Conservation (phyloP, 768 basidiomycete genomes). For the Psilocybe sp. region DNA sequence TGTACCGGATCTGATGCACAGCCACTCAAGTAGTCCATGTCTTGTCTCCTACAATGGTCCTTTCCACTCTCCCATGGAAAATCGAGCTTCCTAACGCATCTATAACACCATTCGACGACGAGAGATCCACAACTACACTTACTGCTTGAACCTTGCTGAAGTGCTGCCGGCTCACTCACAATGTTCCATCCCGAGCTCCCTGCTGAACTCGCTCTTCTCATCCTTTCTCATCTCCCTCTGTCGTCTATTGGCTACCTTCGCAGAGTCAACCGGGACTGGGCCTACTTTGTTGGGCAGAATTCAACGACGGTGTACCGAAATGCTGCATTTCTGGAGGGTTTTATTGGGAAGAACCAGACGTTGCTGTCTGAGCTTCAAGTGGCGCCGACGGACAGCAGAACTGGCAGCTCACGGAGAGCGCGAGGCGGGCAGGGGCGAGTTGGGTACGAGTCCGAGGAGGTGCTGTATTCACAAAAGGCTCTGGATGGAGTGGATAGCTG, state of each 20-base stretch:
- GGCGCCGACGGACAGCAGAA: background rate
- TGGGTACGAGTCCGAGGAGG: background rate
- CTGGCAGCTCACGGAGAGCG: background rate
- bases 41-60: too few relatives aligned
- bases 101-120: too few relatives aligned
- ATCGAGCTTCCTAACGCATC: too few relatives aligned
- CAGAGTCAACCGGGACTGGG: conserved; percentile 5
- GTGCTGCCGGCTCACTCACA: too few relatives aligned
- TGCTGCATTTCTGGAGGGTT: conserved; percentile 52
- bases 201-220: conserved; percentile 10
- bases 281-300: conserved; percentile 42
- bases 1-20: too few relatives aligned
- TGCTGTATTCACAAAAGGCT: conserved; percentile 29
- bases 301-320: conserved; percentile 53
- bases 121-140: too few relatives aligned
- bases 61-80: too few relatives aligned
- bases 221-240: conserved; percentile 14
- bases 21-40: too few relatives aligned
- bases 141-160: too few relatives aligned
- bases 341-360: conserved; percentile 26
- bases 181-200: conserved; percentile 13
- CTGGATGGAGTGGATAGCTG: conserved; percentile 42
- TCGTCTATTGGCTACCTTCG: conserved; percentile 4
- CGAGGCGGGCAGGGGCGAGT: conserved; percentile 18
- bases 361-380: conserved; percentile 18